Base-by-base conservation (phyloP, 192 early-diverging fungal species). In the Coemansia sp. region DNA sequence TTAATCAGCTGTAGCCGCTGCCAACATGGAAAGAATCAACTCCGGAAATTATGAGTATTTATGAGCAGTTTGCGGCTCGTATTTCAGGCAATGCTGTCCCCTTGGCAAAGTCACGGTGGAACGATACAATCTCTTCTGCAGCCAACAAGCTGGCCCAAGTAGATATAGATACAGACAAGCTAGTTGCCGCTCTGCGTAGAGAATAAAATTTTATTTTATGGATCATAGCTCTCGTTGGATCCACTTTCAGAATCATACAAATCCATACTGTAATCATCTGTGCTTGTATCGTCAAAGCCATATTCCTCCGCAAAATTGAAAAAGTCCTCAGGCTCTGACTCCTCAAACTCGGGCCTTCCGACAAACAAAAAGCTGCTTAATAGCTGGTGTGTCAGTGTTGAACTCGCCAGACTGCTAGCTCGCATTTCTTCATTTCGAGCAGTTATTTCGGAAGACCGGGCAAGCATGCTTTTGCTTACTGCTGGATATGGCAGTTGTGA, bases 81-180 rank as follows among this genome's bases (percentile, higher is more conserved):
- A 15, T 77, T 33, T 70, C 67, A 3, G 45, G 57, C 9, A 69
- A 55, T n/a, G 63, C 73, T 6, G 45, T 70, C 23, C 67, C 73
- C 14, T 53, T 70, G 23, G 73, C 73, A 36, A 76, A 76, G 36
- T 53, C 67, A 9, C 59, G 61, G 36, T 76, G 73, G 73, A 76
- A 76, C 42, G 33, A 45, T 13, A 49, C 59, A 2, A 20, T 76
- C 10, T 35, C 46, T 14, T 30, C 48, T 16, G 52, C 50, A 1
- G 73, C 63, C 6, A 28, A 20, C 19, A 21, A 52, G 31, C 45
- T 59, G 38, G 16, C 55, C 2, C 51, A 57, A 35, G 30, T 65
- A 42, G 62, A 68, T 21, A 20, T 68, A 15, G 55, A 55, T 19
- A 13, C 67, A 10, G 63, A 61, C 30, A 62, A 16, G 35, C 21